phyloP scores from a whole-genome alignment of 495 filamentous ascomycete genomes.

The Terfezia boudieri region DNA sequence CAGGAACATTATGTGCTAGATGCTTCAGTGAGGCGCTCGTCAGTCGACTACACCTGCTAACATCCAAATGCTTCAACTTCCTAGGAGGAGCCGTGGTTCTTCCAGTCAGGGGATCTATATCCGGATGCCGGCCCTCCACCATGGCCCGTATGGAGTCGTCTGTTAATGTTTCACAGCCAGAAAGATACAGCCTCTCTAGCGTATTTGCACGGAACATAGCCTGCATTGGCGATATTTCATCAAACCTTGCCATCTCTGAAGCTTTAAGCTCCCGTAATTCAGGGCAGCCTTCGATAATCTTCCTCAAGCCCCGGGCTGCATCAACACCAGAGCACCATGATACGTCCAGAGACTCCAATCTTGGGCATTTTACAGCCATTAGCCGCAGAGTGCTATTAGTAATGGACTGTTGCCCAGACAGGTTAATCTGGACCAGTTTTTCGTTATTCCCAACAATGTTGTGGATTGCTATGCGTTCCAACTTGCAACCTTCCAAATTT shows the following conservation, averaged over 20 bases:
- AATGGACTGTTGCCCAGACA: slow-evolving; percentile 57
- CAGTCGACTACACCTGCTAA: slow-evolving; percentile 53
- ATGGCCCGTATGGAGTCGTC: slow-evolving; percentile 50
- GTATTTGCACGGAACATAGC: slow-evolving; percentile 58
- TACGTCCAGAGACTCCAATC: slow-evolving; percentile 61
- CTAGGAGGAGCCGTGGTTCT: slow-evolving; percentile 56
- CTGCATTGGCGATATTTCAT: slow-evolving; percentile 42
- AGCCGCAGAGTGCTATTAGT: slow-evolving; percentile 74
- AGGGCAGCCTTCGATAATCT: slow-evolving; percentile 47
- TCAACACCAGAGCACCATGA: slow-evolving; percentile 79
- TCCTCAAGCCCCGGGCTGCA: slow-evolving; percentile 46
- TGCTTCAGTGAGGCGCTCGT: slow-evolving; percentile 45
- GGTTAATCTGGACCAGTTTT: slow-evolving; percentile 56
- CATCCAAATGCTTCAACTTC: slow-evolving; percentile 60
- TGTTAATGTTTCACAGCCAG: slow-evolving; percentile 50
- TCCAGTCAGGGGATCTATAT: slow-evolving; percentile 55
- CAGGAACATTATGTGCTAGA: slow-evolving; percentile 51
- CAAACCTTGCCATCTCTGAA: slow-evolving; percentile 60
- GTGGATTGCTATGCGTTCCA: slow-evolving; percentile 51
- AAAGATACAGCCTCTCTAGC: slow-evolving; percentile 55
- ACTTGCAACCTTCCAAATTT: slow-evolving; percentile 67
- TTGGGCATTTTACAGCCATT: slow-evolving; percentile 61
- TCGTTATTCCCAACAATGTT: slow-evolving; percentile 57
- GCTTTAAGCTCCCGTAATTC: slow-evolving; percentile 59
- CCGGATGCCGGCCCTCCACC: slow-evolving; percentile 47